Evolutionary conservation across 2,329 filamentous ascomycete species (phyloP), one percentile per base, ranked within the genome.

Genomic region (Aspergillus vadensis): DNA sequence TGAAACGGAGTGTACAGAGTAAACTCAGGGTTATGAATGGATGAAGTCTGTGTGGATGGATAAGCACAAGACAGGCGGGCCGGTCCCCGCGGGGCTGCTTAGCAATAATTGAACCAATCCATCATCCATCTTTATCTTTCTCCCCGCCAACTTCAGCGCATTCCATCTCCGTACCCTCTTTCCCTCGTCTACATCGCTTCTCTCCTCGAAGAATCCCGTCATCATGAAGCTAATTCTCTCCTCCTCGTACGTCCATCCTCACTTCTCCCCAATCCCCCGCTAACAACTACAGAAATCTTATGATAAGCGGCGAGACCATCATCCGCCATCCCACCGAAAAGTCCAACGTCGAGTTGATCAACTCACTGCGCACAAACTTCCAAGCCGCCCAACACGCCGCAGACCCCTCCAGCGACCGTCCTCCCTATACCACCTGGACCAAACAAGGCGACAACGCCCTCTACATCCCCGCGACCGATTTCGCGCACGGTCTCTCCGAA

Each of bases 321-420:
- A 89, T 97, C 76, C 88, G 91, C 64, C 91, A 91, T 71, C 87
- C 89, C 15, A 85, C 88, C 62, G 88, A 88, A 73, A 92, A 93
- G 74, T 97, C 94, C 57, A 98, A 98, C 75, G 88, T 93, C 69
- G 95, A 99, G 78, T 86, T 99, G 69, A 90, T 92, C 65, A 93
- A 92, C 71, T 91, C 92, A 3, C 85, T 99, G 17, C 90, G 91
- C 69, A 87, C 88, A 72, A 97, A 94, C 77, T 92, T 98, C 75
- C 76, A 86, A 56, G 86, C 88, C 30, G 89, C 90, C 41, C 89
- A 92, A 74, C 81, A 88, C 71, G 15, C 27, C 14, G 14, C 21
- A 38, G 36, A 38, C 30, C 19, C 36, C 60, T 59, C 57, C 54
- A 52, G 49, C 61, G 62, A 56, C 57, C 23, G 17, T 55, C 48